Percentiles rank a stretch among this genome's conserved stretches.
phyloP scores from a whole-genome alignment of 257 asterid genomes.

The Rauvolfia tetraphylla region DNA sequence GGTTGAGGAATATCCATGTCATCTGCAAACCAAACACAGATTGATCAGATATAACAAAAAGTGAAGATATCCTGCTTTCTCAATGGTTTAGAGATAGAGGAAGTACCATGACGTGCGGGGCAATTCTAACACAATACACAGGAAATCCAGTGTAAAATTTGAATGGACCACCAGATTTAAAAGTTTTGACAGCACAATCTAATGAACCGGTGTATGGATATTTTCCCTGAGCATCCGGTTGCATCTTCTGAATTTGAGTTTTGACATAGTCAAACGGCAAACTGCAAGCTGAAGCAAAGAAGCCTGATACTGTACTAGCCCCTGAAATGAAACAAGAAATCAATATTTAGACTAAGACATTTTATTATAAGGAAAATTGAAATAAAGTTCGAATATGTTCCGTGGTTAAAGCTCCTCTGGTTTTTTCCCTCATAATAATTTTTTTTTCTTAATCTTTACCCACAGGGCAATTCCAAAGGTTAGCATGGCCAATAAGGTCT shows the following conservation, averaged over 20 bases:
- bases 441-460: not conserved
- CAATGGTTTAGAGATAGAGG: slow-evolving; percentile 15
- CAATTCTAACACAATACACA: slow-evolving; percentile 87
- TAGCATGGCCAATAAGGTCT: no score
- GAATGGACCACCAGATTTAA: slow-evolving; percentile 77
- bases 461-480: not conserved
- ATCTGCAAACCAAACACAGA: slow-evolving; percentile 44
- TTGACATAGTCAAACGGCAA: slow-evolving; percentile 91
- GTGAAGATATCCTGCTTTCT: not conserved
- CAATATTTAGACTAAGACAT: not conserved
- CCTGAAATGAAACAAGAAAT: slow-evolving; percentile 38
- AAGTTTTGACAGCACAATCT: slow-evolving; percentile 73
- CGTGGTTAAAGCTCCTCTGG: not conserved
- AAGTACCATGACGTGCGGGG: slow-evolving; percentile 98
- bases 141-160: slow-evolving; percentile 95
- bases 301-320: slow-evolving; percentile 86
- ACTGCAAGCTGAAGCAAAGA: slow-evolving; percentile 91
- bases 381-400: not conserved
- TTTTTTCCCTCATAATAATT: not conserved
- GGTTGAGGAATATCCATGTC: slow-evolving; percentile 97
- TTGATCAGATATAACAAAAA: not conserved
- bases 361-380: not conserved
- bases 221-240: slow-evolving; percentile 83
- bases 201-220: slow-evolving; percentile 80
- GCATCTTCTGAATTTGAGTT: slow-evolving; percentile 97